A percentile compares a stretch with the other conserved stretches of the same genome.
phyloP scores from a whole-genome alignment of 2,329 filamentous ascomycete genomes.

The Periconia macrospinosa region DNA sequence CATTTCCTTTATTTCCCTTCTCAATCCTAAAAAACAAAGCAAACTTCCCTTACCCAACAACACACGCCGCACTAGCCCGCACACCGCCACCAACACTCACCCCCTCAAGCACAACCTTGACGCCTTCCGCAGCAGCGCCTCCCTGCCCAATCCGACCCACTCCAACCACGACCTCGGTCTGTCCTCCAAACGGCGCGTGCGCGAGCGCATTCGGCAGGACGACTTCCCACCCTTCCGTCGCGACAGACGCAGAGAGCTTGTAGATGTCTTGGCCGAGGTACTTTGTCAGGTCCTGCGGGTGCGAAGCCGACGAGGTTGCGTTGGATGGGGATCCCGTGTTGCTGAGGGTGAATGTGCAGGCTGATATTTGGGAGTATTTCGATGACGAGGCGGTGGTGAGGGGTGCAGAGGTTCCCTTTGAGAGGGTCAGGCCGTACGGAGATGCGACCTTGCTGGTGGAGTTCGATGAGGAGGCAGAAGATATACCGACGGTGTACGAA shows the following conservation, averaged over 20 bases:
- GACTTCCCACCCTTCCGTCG: constrained; percentile 52
- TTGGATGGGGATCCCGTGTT: constrained; percentile 46
- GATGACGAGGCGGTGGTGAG: neutral
- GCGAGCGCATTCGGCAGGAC: constrained; percentile 46
- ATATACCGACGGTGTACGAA: constrained; percentile 53
- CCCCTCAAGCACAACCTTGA: constrained; percentile 11
- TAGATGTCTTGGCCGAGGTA: constrained; percentile 53
- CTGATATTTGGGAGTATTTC: neutral
- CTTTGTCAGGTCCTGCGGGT: constrained; percentile 41
- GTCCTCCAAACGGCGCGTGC: constrained; percentile 46
- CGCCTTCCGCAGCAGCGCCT: constrained; percentile 25
- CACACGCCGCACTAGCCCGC: constrained; percentile 7
- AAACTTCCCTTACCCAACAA: constrained; percentile 1
- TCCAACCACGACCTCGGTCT: constrained; percentile 46
- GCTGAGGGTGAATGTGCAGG: constrained; percentile 48
- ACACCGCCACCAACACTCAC: constrained; percentile 11
- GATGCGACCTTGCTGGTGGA: neutral
- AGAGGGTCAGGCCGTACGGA: too few species aligned
- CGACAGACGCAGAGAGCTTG: constrained; percentile 49
- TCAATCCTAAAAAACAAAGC: too few species aligned
- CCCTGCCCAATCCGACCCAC: constrained; percentile 36
- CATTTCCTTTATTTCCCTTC: too few species aligned
- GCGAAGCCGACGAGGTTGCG: constrained; percentile 14
- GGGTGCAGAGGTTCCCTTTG: constrained; percentile 16
- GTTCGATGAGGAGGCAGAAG: neutral